These are phyloP conservation scores for Kodamaea leandrae DNA, from an alignment of 805 yeast species.

Conservation along the genomic window DNA sequence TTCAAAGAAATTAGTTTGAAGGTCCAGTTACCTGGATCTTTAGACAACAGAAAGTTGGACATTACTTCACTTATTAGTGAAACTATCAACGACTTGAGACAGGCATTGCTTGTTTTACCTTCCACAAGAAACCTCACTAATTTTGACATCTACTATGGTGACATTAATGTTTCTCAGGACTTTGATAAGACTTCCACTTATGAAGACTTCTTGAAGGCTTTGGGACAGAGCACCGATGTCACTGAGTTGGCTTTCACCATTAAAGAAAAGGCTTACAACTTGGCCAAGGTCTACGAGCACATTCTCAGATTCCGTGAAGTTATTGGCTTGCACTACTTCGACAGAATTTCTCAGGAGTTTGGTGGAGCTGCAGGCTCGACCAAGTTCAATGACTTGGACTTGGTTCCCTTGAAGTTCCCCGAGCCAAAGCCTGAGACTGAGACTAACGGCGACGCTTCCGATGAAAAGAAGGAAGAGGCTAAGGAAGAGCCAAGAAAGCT, in stretches of 20 bases:
- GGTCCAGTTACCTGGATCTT: conserved; percentile 19
- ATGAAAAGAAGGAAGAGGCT: conserved; percentile 20
- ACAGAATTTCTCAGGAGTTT: conserved; percentile 42
- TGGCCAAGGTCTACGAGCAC: conserved; percentile 60
- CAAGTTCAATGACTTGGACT: conserved; percentile 41
- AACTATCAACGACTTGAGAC: conserved; percentile 54
- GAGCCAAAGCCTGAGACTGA: conserved; percentile 13
- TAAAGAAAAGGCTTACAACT: conserved; percentile 57
- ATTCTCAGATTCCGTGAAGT: conserved; percentile 60
- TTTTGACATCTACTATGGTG: conserved; percentile 46
- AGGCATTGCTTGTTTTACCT: conserved; percentile 56
- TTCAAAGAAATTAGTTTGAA: conserved; percentile 18
- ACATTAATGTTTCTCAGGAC: conserved; percentile 27
- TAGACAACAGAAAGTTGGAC: conserved; percentile 20
- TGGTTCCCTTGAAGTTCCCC: conserved; percentile 29
- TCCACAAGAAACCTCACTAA: conserved; percentile 59
- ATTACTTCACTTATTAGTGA: conserved; percentile 40
- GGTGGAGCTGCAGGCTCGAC: conserved; percentile 50
- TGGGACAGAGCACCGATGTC: conserved; percentile 18
- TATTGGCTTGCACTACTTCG: conserved; percentile 49
- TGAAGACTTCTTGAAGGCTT: conserved; percentile 26
- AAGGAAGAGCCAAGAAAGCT: conserved; percentile 9
- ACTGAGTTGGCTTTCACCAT: conserved; percentile 42
- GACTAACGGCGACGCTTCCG: conserved; percentile 4
- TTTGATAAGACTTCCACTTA: conserved; percentile 23